Conservation (phyloP, 768 basidiomycete genomes). For the Leccinellum rugosiceps region DNA sequence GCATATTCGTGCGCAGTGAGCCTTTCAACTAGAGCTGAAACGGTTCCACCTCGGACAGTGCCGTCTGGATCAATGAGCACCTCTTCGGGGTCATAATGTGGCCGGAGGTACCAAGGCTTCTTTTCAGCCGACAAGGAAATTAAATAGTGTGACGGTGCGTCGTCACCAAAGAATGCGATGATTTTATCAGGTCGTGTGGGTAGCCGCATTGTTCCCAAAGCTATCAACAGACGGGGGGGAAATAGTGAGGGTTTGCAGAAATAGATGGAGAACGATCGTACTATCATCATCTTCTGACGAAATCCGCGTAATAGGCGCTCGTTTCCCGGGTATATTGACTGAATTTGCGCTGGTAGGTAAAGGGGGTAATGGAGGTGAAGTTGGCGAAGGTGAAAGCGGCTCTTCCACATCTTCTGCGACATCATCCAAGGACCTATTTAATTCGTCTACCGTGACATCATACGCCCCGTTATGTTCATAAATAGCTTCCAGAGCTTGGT, state of each 20-base stretch:
- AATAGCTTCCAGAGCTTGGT: conserved; percentile 16
- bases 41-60: conserved; percentile 57
- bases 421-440: conserved; percentile 10
- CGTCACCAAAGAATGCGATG: conserved; percentile 49
- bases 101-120: conserved; percentile 59
- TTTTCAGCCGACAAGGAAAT: conserved; percentile 37
- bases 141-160: conserved; percentile 44
- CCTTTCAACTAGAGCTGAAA: conserved; percentile 57
- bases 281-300: conserved; percentile 19
- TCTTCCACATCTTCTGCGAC: conserved; percentile 6
- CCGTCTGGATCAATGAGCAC: conserved; percentile 64
- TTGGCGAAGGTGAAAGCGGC: neutral
- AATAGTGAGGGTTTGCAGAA: neutral
- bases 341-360: conserved; percentile 8
- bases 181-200: conserved; percentile 39
- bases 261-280: neutral
- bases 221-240: conserved; percentile 9
- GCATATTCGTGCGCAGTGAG: conserved; percentile 63
- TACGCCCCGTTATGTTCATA: conserved; percentile 12
- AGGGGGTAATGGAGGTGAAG: conserved; percentile 7
- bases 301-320: neutral
- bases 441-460: conserved; percentile 9
- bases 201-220: conserved; percentile 8
- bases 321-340: neutral
- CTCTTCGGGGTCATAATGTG: conserved; percentile 53